phyloP scores from a whole-genome alignment of 2,329 filamentous ascomycete species.

The Diaporthe sp. region DNA sequence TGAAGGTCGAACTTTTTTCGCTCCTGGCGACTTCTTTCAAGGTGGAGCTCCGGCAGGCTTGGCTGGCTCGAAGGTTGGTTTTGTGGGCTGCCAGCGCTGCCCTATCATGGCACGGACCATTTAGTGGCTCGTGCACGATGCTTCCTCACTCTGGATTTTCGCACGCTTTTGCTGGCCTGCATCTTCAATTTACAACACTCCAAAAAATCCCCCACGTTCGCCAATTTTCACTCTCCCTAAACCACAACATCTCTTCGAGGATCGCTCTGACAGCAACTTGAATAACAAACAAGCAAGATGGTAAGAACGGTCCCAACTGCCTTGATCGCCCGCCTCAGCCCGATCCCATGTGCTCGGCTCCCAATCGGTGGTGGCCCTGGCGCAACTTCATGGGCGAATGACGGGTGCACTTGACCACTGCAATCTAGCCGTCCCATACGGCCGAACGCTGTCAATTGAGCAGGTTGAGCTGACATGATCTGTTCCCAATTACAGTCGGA shows the following conservation, averaged over 20 bases:
- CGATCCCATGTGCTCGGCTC: not conserved
- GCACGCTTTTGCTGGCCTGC: slow-evolving; percentile 41
- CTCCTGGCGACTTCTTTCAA: slow-evolving; percentile 40
- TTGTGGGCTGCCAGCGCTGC: slow-evolving; percentile 40
- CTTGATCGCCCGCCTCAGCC: slow-evolving; percentile 8
- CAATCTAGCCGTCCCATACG: slow-evolving; percentile 25
- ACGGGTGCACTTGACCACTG: slow-evolving; percentile 14
- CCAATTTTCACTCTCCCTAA: slow-evolving; percentile 41
- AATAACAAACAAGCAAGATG: slow-evolving; percentile 70
- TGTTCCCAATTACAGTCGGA: slow-evolving; percentile 80
- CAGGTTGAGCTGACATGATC: slow-evolving; percentile 44
- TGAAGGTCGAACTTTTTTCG: slow-evolving; percentile 43
- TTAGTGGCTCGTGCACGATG: not conserved
- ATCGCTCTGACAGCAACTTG: slow-evolving; percentile 71
- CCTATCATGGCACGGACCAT: slow-evolving; percentile 13
- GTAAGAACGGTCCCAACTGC: slow-evolving; percentile 58
- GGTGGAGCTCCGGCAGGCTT: slow-evolving; percentile 44
- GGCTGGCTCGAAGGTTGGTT: slow-evolving; percentile 29
- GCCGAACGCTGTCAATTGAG: slow-evolving; percentile 38
- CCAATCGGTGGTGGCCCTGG: not conserved
- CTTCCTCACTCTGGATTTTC: slow-evolving; percentile 29
- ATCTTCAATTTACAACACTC: slow-evolving; percentile 41
- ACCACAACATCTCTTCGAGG: slow-evolving; percentile 70
- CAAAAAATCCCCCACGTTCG: slow-evolving; percentile 44
- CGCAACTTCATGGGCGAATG: slow-evolving; percentile 24